Conservation (phyloP, 495 filamentous ascomycete species). For the Astrocystis sublimbata region DNA sequence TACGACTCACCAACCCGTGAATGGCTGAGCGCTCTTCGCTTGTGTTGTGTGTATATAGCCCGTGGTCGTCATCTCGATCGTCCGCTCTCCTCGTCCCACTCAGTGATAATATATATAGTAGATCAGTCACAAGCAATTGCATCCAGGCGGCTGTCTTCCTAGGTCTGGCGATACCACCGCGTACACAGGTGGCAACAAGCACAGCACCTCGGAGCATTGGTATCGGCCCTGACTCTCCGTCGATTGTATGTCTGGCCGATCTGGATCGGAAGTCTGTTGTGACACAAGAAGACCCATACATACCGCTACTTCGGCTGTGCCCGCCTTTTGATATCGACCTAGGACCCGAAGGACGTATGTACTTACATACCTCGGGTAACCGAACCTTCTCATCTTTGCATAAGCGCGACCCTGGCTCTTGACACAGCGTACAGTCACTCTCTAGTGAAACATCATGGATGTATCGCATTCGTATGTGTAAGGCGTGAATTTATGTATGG, state of each 20-base stretch:
- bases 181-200: neutral
- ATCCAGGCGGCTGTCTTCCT: neutral
- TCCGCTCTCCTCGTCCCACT: neutral
- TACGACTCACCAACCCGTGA: neutral
- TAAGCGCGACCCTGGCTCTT: conserved; percentile 19
- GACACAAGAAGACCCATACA: conserved; percentile 12
- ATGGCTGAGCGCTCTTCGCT: neutral
- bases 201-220: neutral
- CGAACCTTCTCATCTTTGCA: conserved; percentile 9
- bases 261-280: conserved; percentile 6
- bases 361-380: conserved; percentile 2
- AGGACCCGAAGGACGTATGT: neutral
- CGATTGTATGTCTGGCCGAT: conserved; percentile 7
- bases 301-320: conserved; percentile 17
- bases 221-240: conserved; percentile 4
- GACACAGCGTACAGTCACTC: conserved; percentile 2
- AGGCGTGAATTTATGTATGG: neutral
- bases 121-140: neutral
- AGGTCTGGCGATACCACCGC: neutral
- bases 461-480: too few species aligned
- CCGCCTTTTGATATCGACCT: neutral
- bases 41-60: neutral
- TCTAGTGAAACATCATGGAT: conserved; percentile 5
- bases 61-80: neutral
- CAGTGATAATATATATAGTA: neutral